Conservation (phyloP, 805 yeast species). For the Myxozyma neotropica region DNA sequence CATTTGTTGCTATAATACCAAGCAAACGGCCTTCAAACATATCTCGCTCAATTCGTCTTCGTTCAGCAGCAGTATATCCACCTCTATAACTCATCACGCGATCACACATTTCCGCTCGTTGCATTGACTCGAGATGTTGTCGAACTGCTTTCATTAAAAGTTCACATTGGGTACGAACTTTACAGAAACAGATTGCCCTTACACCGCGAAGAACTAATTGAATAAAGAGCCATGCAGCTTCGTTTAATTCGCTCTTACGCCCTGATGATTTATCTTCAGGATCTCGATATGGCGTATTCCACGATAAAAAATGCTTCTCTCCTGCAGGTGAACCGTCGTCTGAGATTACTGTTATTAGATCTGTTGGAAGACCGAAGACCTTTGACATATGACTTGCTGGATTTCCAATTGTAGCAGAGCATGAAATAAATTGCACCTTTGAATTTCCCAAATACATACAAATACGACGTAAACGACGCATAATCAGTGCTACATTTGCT, state of each 20-base stretch:
- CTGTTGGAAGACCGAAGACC: constrained; percentile 63
- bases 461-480: constrained; percentile 76
- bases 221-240: constrained; percentile 73
- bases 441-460: constrained; percentile 56
- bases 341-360: constrained; percentile 57
- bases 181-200: constrained; percentile 87
- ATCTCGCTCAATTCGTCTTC: constrained; percentile 83
- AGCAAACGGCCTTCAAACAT: constrained; percentile 85
- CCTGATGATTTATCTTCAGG: constrained; percentile 59
- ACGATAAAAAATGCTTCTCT: constrained; percentile 68
- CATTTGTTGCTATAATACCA: constrained; percentile 93
- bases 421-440: constrained; percentile 71
- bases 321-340: constrained; percentile 92
- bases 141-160: constrained; percentile 81
- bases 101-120: constrained; percentile 52
- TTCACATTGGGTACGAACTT: constrained; percentile 84
- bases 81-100: constrained; percentile 90
- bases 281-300: constrained; percentile 81
- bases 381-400: constrained; percentile 73
- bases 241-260: constrained; percentile 69
- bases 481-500: constrained; percentile 81
- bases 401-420: constrained; percentile 87
- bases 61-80: constrained; percentile 84
- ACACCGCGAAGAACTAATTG: constrained; percentile 64
- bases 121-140: constrained; percentile 48